These are phyloP conservation scores for Kurtzmaniella natalensis DNA, from an alignment of 1,139 yeast species.

Conservation along the genomic window DNA sequence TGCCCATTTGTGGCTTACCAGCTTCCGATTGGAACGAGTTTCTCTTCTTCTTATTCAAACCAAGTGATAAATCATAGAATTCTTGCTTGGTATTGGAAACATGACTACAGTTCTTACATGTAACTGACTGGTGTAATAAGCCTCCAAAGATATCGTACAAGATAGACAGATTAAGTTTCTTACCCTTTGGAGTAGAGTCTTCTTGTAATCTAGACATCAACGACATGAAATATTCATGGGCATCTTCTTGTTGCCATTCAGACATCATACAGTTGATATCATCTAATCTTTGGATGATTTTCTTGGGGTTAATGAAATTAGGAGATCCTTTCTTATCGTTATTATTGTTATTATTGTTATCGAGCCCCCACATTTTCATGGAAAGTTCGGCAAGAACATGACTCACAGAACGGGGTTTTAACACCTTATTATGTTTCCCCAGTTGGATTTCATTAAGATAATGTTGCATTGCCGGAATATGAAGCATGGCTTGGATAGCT, in stretches of 20 bases:
- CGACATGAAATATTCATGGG: constrained; percentile 95
- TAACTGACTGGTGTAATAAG: constrained; percentile 73
- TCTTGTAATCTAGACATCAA: constrained; percentile 84
- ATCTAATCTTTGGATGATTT: constrained; percentile 64
- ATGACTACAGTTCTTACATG: constrained; percentile 75
- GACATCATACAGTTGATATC: constrained; percentile 96
- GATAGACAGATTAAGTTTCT: constrained; percentile 73
- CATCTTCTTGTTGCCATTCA: constrained; percentile 96
- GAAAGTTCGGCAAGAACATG: constrained; percentile 70
- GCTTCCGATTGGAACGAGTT: constrained; percentile 13
- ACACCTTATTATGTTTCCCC: constrained; percentile 42
- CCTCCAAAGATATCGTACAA: constrained; percentile 95
- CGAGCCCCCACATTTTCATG: constrained; percentile 58
- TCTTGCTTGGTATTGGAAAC: constrained; percentile 91
- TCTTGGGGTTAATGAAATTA: constrained; percentile 66
- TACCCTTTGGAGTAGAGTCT: constrained; percentile 86
- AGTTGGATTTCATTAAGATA: constrained; percentile 63
- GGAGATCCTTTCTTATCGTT: constrained; percentile 12
- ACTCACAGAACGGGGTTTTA: constrained; percentile 61
- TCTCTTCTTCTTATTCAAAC: constrained; percentile 44
- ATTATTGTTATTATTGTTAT: too few relatives aligned
- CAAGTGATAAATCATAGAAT: constrained; percentile 85
- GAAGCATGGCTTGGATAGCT: constrained; percentile 86
- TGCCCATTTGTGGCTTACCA: constrained; percentile 12
- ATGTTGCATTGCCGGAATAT: constrained; percentile 86